These are phyloP conservation scores for Russula sp. DNA, from an alignment of 768 basidiomycete species.

Conservation along the genomic window DNA sequence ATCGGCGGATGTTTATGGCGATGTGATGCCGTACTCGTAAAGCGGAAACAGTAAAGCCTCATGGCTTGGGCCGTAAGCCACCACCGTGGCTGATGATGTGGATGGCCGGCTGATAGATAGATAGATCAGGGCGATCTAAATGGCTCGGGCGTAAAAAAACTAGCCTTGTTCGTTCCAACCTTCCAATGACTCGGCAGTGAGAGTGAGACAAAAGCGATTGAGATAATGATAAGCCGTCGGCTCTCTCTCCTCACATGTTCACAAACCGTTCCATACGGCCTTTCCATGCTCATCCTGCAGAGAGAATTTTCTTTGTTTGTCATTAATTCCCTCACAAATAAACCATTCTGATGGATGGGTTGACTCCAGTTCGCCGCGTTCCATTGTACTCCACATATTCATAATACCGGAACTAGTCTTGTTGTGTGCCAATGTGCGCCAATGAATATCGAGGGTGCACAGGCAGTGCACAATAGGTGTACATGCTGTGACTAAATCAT, in stretches of 20 bases:
- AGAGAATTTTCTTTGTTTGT: background rate
- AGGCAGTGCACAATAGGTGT: slow-evolving; percentile 15
- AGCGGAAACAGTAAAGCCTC: background rate
- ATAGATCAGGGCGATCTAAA: background rate
- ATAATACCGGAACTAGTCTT: slow-evolving; percentile 13
- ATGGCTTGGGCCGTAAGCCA: background rate
- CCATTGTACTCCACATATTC: slow-evolving; percentile 2
- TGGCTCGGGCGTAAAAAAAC: background rate
- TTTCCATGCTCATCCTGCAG: slow-evolving; percentile 3
- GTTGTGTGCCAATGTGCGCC: background rate
- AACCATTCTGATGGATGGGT: slow-evolving; percentile 2
- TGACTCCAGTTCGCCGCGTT: background rate
- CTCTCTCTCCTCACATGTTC: slow-evolving; percentile 4
- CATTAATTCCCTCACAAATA: background rate
- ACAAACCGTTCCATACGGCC: slow-evolving; percentile 6
- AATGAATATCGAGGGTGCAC: background rate
- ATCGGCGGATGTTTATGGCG: background rate
- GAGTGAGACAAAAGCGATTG: background rate
- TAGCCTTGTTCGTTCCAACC: background rate
- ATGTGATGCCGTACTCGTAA: slow-evolving; percentile 1
- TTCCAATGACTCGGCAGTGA: background rate
- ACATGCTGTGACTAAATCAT: slow-evolving; percentile 9
- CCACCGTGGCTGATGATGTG: slow-evolving; percentile 5
- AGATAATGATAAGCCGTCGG: slow-evolving; percentile 2
- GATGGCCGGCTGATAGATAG: background rate